Conservation (phyloP, 352 stramenopile genomes). For the Globisporangium recalcitrans region DNA sequence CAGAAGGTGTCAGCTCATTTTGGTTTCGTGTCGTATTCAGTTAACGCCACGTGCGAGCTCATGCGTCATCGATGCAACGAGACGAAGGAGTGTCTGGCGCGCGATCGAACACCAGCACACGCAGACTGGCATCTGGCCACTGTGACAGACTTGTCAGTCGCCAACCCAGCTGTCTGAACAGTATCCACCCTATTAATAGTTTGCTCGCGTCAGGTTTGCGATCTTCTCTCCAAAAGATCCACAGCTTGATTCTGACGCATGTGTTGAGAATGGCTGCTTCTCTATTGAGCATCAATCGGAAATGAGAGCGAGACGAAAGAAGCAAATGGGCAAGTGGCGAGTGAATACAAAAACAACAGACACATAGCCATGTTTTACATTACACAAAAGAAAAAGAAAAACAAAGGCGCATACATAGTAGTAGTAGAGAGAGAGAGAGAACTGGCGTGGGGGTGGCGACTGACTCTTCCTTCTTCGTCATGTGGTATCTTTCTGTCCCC, state of each 20-base stretch:
- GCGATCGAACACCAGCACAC: too few relatives aligned
- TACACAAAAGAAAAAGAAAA: neutral
- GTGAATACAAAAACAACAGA: neutral
- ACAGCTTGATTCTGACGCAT: neutral
- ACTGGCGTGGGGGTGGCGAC: neutral
- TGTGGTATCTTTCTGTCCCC: neutral
- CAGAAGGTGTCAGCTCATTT: neutral
- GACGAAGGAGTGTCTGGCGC: too few relatives aligned
- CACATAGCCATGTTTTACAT: neutral
- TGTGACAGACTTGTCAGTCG: neutral
- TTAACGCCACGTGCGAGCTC: neutral
- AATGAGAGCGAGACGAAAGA: neutral
- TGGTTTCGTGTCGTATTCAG: neutral
- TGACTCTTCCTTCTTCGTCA: neutral
- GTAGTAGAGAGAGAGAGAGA: neutral
- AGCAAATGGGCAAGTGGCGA: neutral
- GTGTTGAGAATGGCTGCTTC: neutral
- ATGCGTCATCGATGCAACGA: neutral
- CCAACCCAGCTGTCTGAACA: neutral
- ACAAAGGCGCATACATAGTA: conserved; percentile 3
- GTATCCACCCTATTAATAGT: neutral
- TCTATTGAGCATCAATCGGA: too few relatives aligned
- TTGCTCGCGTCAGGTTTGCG: neutral
- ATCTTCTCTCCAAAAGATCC: neutral
- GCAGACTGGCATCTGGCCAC: neutral